phyloP scores from a whole-genome alignment of 352 stramenopile species.

The Phytopythium ostracodes region DNA sequence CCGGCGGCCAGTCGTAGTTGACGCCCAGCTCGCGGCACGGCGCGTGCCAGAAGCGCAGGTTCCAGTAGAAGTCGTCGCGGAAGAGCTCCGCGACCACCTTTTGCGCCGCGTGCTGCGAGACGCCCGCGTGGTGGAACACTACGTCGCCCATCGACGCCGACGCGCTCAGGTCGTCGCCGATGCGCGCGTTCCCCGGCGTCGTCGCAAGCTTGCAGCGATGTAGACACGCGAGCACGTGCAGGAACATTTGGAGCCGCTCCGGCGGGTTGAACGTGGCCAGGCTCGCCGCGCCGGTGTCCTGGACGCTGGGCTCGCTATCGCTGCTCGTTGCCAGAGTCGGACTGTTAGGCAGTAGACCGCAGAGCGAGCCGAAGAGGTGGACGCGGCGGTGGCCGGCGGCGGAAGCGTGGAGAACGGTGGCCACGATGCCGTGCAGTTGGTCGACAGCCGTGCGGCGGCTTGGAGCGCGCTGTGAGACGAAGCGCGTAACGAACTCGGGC shows the following conservation, averaged over 20 bases:
- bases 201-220: slow-evolving; percentile 47
- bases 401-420: slow-evolving; percentile 43
- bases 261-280: slow-evolving; percentile 56
- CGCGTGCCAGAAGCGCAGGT: slow-evolving; percentile 67
- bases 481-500: slow-evolving; percentile 62
- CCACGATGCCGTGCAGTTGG: slow-evolving; percentile 52
- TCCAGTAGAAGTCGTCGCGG: slow-evolving; percentile 72
- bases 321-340: background rate
- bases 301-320: background rate
- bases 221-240: slow-evolving; percentile 59
- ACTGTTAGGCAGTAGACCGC: slow-evolving; percentile 27
- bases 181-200: slow-evolving; percentile 16
- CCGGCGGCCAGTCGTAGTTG: slow-evolving; percentile 42
- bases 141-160: slow-evolving; percentile 29
- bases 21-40: slow-evolving; percentile 58
- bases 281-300: background rate
- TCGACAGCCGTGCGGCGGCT: slow-evolving; percentile 47
- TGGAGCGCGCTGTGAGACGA: slow-evolving; percentile 42
- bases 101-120: slow-evolving; percentile 49
- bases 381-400: slow-evolving; percentile 39
- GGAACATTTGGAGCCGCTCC: slow-evolving; percentile 63
- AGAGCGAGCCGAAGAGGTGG: slow-evolving; percentile 55
- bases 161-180: slow-evolving; percentile 16
- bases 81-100: slow-evolving; percentile 67
- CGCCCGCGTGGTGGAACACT: slow-evolving; percentile 70